phyloP scores from a whole-genome alignment of 177 flowering plant species.

The Vitis hybrid region DNA sequence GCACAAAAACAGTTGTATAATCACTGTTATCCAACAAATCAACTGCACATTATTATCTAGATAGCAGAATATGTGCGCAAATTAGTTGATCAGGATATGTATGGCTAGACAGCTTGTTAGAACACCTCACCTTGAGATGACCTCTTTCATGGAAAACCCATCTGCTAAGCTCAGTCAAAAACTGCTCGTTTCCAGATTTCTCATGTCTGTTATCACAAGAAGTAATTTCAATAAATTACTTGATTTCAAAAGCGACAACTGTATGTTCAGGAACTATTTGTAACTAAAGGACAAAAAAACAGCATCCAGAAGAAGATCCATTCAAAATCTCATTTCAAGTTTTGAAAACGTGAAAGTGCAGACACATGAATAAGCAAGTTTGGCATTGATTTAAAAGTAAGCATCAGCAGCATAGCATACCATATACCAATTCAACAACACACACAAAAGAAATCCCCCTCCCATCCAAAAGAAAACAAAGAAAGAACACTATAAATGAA shows the following conservation, averaged over 20 bases:
- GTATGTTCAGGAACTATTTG: neutral
- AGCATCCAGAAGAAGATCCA: no score
- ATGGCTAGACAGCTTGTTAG: neutral
- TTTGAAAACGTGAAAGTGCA: neutral
- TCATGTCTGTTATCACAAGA: constrained; percentile 55
- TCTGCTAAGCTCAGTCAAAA: constrained; percentile 89
- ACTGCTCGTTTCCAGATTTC: constrained; percentile 94
- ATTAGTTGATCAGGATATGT: no score
- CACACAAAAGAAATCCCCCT: no score
- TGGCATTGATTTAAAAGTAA: neutral
- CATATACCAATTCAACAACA: neutral
- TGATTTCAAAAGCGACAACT: neutral
- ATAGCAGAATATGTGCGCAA: no score
- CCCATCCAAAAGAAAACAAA: no score
- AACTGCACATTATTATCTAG: neutral
- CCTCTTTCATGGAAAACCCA: constrained; percentile 99
- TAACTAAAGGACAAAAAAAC: neutral
- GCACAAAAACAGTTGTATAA: neutral
- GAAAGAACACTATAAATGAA: no score
- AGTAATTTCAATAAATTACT: neutral
- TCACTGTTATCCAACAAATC: neutral
- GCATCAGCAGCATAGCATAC: neutral
- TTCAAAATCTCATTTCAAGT: neutral
- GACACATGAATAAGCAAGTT: neutral
- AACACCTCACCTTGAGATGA: constrained; percentile 75